Conservation (phyloP, 306 rosid species). For the apple (Malus domestica) region ASM211411v1 NC_041792.1:19101907-19102406, state of each 20-base stretch:
- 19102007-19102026: slow-evolving; percentile 35
- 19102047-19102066: slow-evolving; percentile 56
- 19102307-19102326: slow-evolving; percentile 53
- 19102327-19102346: slow-evolving; percentile 55
- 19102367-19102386: slow-evolving; percentile 48
- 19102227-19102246: slow-evolving; percentile 47
- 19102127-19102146: slow-evolving; percentile 38
- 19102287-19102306: slow-evolving; percentile 76
- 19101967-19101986: slow-evolving; percentile 66
- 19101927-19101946: slow-evolving; percentile 37
- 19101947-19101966: slow-evolving; percentile 47
- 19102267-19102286: slow-evolving; percentile 70
- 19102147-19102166: slow-evolving; percentile 50
- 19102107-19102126: slow-evolving; percentile 46
- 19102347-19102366: slow-evolving; percentile 61
- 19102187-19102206: slow-evolving; percentile 66
- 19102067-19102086: slow-evolving; percentile 44
- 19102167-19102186: slow-evolving; percentile 33
- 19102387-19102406: slow-evolving; percentile 67
- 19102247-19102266: slow-evolving; percentile 39
- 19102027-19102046: slow-evolving; percentile 52
- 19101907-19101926: slow-evolving; percentile 37
- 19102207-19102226: slow-evolving; percentile 70
- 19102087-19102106: slow-evolving; percentile 54
- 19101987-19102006: slow-evolving; percentile 47